Conservation (phyloP, 202 grass and related monocot genomes). For the Musa balbisiana region DNA sequence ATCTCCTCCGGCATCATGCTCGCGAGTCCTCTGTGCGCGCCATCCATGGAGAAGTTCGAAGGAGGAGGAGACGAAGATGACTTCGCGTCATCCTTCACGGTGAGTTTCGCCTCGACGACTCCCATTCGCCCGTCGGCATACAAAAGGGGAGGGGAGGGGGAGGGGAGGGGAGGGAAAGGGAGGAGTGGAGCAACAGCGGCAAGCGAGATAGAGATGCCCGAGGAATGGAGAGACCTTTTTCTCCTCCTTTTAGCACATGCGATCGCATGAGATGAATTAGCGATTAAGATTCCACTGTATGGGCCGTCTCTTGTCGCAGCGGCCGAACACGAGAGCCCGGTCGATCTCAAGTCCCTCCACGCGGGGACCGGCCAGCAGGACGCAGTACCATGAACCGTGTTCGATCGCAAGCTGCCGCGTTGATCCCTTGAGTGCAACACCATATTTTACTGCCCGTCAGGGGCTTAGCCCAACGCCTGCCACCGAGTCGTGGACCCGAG, state of each 20-base stretch:
- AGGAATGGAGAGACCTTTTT: neutral
- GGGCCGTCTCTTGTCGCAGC: no score
- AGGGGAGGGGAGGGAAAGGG: neutral
- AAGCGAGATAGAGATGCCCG: neutral
- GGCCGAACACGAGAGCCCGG: no score
- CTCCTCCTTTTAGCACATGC: neutral
- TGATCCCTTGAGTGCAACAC: no score
- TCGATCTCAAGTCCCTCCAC: no score
- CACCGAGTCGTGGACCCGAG: no score
- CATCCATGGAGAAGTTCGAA: neutral
- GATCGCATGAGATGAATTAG: neutral
- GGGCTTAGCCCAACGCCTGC: no score
- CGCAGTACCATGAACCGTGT: no score
- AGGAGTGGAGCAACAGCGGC: neutral
- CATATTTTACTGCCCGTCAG: no score
- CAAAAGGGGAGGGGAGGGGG: neutral
- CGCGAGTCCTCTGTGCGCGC: neutral
- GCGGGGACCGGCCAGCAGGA: no score
- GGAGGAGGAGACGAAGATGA: neutral
- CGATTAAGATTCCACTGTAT: neutral
- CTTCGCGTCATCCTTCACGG: neutral
- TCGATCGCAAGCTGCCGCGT: no score
- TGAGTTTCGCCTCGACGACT: neutral
- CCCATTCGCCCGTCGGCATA: constrained; percentile 5
- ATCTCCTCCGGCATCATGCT: neutral